These are phyloP conservation scores for Chlamydomonas applanata DNA, from an alignment of 139 green algal genomes.

Conservation along the genomic window DNA sequence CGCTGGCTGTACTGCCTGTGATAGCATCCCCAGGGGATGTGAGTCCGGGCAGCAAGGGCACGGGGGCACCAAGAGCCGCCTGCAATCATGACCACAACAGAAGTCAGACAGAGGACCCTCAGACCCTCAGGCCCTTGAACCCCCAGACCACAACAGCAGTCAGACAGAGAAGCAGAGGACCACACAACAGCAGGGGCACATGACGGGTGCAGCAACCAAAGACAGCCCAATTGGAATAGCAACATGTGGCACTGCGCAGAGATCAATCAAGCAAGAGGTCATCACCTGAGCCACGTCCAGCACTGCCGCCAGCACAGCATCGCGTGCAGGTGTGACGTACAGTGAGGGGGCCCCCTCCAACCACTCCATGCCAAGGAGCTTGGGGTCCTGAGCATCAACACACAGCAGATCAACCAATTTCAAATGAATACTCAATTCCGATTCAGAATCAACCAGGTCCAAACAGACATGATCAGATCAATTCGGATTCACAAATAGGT, in stretches of 20 bases:
- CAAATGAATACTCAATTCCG: too few relatives aligned
- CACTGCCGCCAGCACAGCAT: conserved; percentile 67
- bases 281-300: conserved; percentile 71
- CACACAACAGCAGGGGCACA: too few relatives aligned
- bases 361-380: conserved; percentile 80
- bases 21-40: conserved; percentile 50
- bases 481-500: too few relatives aligned
- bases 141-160: too few relatives aligned
- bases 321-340: conserved; percentile 63
- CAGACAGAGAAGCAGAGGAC: too few relatives aligned
- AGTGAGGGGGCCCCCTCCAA: conserved; percentile 50
- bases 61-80: conserved; percentile 35
- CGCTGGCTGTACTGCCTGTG: not conserved
- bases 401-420: conserved; percentile 46
- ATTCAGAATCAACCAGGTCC: too few relatives aligned
- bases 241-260: too few relatives aligned
- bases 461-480: conserved; percentile 19
- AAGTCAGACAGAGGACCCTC: too few relatives aligned
- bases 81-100: too few relatives aligned
- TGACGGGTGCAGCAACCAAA: too few relatives aligned
- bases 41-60: conserved; percentile 55
- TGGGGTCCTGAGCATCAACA: conserved; percentile 48
- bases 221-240: too few relatives aligned
- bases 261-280: not conserved
- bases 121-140: too few relatives aligned